Conservation (phyloP, 2,329 filamentous ascomycete genomes). For the Sporothrix sp. region DNA sequence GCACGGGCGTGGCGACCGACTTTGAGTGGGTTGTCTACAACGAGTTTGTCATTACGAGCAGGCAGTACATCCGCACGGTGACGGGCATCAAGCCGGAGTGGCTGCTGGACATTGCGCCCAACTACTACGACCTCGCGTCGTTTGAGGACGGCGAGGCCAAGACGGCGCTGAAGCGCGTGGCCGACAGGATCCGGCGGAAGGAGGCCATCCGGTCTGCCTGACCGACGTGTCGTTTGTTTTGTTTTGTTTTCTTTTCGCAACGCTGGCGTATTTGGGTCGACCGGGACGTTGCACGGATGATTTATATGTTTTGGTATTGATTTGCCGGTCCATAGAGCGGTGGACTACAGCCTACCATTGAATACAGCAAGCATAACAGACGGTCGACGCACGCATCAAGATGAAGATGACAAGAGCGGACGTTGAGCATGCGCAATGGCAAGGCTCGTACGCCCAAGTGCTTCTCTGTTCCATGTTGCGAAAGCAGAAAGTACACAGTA, state of each 20-base stretch:
- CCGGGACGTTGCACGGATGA: background rate
- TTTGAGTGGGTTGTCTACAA: conserved; percentile 98
- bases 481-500: too few species aligned
- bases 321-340: too few species aligned
- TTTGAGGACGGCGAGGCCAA: conserved; percentile 86
- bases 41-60: conserved; percentile 93
- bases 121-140: conserved; percentile 76
- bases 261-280: too few species aligned
- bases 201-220: conserved; percentile 39
- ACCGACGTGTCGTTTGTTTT: background rate
- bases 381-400: too few species aligned
- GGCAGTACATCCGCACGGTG: conserved; percentile 95
- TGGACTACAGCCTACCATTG: too few species aligned
- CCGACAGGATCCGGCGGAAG: conserved; percentile 51
- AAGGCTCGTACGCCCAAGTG: too few species aligned
- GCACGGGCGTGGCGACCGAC: conserved; percentile 77
- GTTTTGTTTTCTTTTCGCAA: background rate
- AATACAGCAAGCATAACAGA: too few species aligned
- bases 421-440: too few species aligned
- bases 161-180: conserved; percentile 48
- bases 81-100: conserved; percentile 89
- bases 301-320: background rate
- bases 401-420: too few species aligned
- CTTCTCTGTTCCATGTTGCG: too few species aligned
- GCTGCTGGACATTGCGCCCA: conserved; percentile 87